These are phyloP conservation scores for Chaetomium globosum DNA, from an alignment of 2,329 filamentous ascomycete species.

Conservation along the genomic window DNA sequence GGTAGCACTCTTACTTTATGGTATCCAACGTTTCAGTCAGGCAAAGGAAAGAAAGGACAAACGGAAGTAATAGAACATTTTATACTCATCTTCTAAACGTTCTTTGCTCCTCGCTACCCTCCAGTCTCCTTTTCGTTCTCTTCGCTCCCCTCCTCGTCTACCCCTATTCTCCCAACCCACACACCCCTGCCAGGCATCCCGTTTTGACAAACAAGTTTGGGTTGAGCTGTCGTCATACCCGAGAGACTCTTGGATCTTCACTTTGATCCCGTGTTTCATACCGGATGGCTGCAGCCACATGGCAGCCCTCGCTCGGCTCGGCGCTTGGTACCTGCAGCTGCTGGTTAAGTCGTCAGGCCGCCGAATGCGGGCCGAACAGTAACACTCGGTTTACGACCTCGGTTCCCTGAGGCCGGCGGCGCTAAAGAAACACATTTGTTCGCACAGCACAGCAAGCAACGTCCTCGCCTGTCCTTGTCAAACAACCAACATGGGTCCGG, in stretches of 20 bases:
- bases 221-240: not conserved
- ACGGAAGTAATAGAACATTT: too few relatives aligned
- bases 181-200: too few relatives aligned
- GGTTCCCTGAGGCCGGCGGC: not conserved
- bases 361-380: slow-evolving; percentile 1
- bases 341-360: not conserved
- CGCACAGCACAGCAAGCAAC: not conserved
- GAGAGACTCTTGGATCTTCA: not conserved
- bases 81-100: too few relatives aligned
- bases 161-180: too few relatives aligned
- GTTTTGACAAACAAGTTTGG: too few relatives aligned
- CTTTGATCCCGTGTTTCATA: not conserved
- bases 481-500: not conserved
- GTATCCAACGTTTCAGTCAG: too few relatives aligned
- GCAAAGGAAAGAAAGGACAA: too few relatives aligned
- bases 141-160: too few relatives aligned
- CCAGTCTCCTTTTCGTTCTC: too few relatives aligned
- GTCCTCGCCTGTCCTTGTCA: not conserved
- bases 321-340: slow-evolving; percentile 14
- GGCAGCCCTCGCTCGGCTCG: not conserved
- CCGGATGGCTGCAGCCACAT: slow-evolving; percentile 4
- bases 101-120: too few relatives aligned
- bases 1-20: too few relatives aligned
- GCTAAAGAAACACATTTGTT: not conserved
- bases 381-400: not conserved